Base-by-base conservation (phyloP, 2,329 filamentous ascomycete species). In the Aspergillus sp. region DNA sequence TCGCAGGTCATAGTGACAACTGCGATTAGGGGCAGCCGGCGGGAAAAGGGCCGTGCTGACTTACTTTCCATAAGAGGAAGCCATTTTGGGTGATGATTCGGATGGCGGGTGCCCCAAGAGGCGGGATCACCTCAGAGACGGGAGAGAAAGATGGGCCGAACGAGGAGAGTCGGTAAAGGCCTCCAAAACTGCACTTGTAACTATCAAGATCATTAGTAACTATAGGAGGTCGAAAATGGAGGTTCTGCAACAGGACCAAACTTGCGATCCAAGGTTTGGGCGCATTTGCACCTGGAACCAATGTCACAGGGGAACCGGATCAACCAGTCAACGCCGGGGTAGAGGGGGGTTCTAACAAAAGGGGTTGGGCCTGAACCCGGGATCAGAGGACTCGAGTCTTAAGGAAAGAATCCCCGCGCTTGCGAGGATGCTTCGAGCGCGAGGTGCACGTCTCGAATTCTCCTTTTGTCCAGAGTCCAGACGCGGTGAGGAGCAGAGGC, bases 41-140 rank as follows among this genome's bases (percentile, higher is more conserved):
- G 24, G 23, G 21, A 17, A 24, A 40, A 43, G 31, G 51, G 56
- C 37, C 15, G 44, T 50, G 47, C 52, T 39, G n/a, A 72, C 73
- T 62, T 67, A 75, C 73, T 73, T 73, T 66, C 68, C 70, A 60
- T 72, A 72, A 43, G 68, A 49, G 37, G 55, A 72, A 56, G 67
- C 65, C 70, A 71, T 71, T 56, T 52, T 50, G 53, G 53, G 55
- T 58, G 53, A 59, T 54, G 55, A 60, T 57, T 59, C 60, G 61
- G 62, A 65, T 63, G 62, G 51, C 43, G 58, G 47, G 27, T 27
- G 24, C 39, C 52, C 52, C 55, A 35, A 52, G 56, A 56, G 52
- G 52, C 52, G 56, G 49, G 44, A 47, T 45, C 49, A 56, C 58
- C 48, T 59, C 49, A 60, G 37, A 46, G 31, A 41, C 47, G 39